Conservation (phyloP, 2,329 filamentous ascomycete genomes). For the Mycosphaerella sp. region DNA sequence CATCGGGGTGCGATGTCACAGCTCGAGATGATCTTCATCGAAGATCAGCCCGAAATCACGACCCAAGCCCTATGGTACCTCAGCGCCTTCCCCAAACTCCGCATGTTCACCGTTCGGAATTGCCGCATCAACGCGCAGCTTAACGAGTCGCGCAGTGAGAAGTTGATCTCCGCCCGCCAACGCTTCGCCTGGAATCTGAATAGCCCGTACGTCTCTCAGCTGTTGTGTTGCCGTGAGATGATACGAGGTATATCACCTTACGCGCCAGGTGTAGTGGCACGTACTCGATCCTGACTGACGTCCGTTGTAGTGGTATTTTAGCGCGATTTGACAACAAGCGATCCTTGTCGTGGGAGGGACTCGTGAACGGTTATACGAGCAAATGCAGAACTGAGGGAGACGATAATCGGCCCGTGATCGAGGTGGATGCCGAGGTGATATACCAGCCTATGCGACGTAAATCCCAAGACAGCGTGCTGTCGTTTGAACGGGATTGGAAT, state of each 20-base stretch:
- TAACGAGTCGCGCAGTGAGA: neutral
- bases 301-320: neutral
- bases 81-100: constrained; percentile 16
- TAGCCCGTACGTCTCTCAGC: neutral
- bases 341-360: neutral
- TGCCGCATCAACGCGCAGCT: neutral
- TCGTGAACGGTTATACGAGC: neutral
- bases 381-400: neutral
- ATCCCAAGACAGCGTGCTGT: neutral
- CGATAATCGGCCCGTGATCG: neutral
- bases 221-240: too few species aligned
- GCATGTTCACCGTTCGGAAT: constrained; percentile 11
- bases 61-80: constrained; percentile 15
- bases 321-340: neutral
- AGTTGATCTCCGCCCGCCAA: neutral
- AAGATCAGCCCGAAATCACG: constrained; percentile 10
- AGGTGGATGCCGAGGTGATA: neutral
- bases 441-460: too few species aligned
- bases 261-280: neutral
- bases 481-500: neutral
- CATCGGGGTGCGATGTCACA: constrained; percentile 13
- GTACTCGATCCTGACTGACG: neutral
- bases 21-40: constrained; percentile 19
- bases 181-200: neutral
- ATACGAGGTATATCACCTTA: neutral